Conservation (phyloP, 176 grass and related monocot species). For the Oryza rufipogon region DNA sequence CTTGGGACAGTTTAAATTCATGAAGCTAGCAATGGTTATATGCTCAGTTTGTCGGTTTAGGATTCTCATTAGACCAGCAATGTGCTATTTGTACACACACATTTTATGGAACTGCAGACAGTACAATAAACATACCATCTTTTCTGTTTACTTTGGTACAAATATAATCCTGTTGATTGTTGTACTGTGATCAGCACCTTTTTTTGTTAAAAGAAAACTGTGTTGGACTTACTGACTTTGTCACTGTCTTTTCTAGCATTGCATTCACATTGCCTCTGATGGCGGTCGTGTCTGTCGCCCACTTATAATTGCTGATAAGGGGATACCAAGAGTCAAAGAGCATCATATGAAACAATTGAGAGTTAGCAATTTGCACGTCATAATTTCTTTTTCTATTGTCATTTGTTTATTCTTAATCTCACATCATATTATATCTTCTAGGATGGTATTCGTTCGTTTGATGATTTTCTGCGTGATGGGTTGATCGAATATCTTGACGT, state of each 20-base stretch:
- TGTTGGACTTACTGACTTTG: conserved; percentile 38
- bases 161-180: neutral
- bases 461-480: conserved; percentile 96
- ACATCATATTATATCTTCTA: conserved; percentile 47
- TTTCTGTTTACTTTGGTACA: neutral
- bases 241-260: conserved; percentile 51
- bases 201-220: conserved; percentile 22
- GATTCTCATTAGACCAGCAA: neutral
- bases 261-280: conserved; percentile 91
- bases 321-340: conserved; percentile 84
- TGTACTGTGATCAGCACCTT: conserved; percentile 12
- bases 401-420: conserved; percentile 34
- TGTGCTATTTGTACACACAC: neutral
- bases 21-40: neutral
- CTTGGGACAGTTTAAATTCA: neutral
- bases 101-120: conserved; percentile 21
- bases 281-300: conserved; percentile 95
- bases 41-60: neutral
- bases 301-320: conserved; percentile 95
- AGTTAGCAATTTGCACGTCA: conserved; percentile 46
- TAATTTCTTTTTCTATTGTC: conserved; percentile 38
- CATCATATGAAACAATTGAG: conserved; percentile 88
- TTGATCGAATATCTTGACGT: conserved; percentile 97
- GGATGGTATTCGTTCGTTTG: conserved; percentile 84
- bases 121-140: neutral